These are phyloP conservation scores for Boletus rufocinnamomeus DNA, from an alignment of 768 basidiomycete genomes.

Conservation along the genomic window DNA sequence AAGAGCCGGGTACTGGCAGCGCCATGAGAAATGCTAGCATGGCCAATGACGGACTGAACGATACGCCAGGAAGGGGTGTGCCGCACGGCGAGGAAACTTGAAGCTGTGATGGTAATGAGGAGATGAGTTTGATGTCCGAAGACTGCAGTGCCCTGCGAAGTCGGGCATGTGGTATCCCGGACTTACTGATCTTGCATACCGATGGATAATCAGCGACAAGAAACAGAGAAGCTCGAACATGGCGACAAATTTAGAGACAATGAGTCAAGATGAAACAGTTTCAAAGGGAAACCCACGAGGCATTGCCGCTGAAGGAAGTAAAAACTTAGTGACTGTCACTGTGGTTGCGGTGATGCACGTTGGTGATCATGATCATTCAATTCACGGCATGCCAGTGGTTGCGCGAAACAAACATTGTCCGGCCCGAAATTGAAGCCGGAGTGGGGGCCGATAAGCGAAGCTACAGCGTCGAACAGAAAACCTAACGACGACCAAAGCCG, in stretches of 20 bases:
- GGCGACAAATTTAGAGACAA: too few relatives aligned
- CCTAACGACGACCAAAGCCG: neutral
- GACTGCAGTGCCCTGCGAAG: neutral
- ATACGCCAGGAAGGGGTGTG: neutral
- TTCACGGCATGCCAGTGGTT: too few relatives aligned
- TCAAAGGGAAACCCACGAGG: neutral
- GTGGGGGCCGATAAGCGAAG: too few relatives aligned
- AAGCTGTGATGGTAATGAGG: neutral
- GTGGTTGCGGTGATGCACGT: neutral
- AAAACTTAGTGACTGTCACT: neutral
- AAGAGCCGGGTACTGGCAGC: neutral
- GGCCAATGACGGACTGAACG: neutral
- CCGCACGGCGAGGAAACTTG: neutral
- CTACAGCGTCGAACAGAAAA: too few relatives aligned
- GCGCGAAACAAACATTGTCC: too few relatives aligned
- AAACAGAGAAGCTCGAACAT: too few relatives aligned
- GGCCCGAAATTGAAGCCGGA: too few relatives aligned
- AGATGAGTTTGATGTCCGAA: neutral
- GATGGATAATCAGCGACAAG: too few relatives aligned
- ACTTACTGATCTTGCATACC: neutral
- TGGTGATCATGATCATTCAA: too few relatives aligned
- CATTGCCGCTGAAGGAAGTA: neutral
- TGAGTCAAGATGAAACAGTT: neutral
- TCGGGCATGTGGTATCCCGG: neutral
- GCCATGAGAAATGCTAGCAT: neutral